Evolutionary conservation across 2,329 filamentous ascomycete genomes (phyloP).

Genomic region (Blastomyces parvus): DNA sequence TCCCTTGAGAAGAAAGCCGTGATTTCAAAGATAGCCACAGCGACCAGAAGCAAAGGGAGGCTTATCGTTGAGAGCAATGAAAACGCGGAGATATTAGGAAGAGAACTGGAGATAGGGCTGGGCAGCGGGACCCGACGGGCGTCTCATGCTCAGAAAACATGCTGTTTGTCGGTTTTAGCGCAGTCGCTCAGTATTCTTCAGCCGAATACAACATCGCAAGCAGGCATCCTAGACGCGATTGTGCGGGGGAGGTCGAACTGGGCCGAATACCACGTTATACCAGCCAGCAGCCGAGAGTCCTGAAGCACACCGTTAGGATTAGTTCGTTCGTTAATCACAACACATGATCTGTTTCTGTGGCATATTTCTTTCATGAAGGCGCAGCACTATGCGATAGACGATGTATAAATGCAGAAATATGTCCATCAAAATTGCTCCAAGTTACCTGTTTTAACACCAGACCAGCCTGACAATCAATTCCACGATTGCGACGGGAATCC

Average conservation of each 20-base stretch:
- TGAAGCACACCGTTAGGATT: too few species aligned
- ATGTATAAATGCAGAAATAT: too few species aligned
- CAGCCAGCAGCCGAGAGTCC: background rate
- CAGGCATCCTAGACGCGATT: background rate
- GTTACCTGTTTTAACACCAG: background rate
- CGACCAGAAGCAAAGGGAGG: too few species aligned
- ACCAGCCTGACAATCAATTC: background rate
- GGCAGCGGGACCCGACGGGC: background rate
- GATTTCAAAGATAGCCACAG: background rate
- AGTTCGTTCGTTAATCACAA: background rate
- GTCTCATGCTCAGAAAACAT: background rate
- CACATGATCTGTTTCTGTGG: too few species aligned
- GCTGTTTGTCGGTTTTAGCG: background rate
- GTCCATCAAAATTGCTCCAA: background rate
- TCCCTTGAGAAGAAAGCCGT: background rate
- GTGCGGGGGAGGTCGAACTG: background rate
- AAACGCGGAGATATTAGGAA: background rate
- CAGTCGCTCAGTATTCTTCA: background rate
- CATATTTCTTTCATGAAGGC: too few species aligned
- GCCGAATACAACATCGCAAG: background rate
- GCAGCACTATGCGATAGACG: too few species aligned
- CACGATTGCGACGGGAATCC: background rate
- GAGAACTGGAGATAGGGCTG: slow-evolving; percentile 1
- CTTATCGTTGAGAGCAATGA: background rate
- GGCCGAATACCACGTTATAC: background rate